A percentile compares a stretch with the other conserved stretches of the same genome.
These are phyloP conservation scores for Xylaria nigripes DNA, from an alignment of 495 filamentous ascomycete genomes.

Conservation along the genomic window DNA sequence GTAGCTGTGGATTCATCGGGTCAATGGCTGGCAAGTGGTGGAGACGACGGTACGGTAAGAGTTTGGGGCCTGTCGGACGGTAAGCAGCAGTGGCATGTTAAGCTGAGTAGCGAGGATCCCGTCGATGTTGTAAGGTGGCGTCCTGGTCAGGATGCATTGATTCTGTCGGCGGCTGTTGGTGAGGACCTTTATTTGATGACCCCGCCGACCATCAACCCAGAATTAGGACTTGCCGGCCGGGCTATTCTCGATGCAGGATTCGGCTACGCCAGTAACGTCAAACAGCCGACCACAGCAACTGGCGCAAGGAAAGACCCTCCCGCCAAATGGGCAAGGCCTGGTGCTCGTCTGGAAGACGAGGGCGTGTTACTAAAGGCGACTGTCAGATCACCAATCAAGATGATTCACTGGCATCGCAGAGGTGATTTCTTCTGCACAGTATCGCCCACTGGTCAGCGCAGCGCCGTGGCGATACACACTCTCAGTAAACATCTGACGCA, in stretches of 20 bases:
- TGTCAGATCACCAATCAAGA: slow-evolving; percentile 75
- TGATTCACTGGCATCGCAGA: slow-evolving; percentile 88
- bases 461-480: slow-evolving; percentile 92
- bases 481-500: slow-evolving; percentile 91
- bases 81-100: slow-evolving; percentile 77
- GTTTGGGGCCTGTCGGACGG: slow-evolving; percentile 87
- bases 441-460: slow-evolving; percentile 64
- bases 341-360: slow-evolving; percentile 59
- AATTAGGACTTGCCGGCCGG: slow-evolving; percentile 62
- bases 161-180: slow-evolving; percentile 74
- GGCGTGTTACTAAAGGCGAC: slow-evolving; percentile 71
- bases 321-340: slow-evolving; percentile 76
- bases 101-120: slow-evolving; percentile 69
- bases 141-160: slow-evolving; percentile 67
- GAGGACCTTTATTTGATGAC: slow-evolving; percentile 80
- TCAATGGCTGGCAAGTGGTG: slow-evolving; percentile 76
- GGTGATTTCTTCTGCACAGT: slow-evolving; percentile 94
- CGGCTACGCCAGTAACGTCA: slow-evolving; percentile 71
- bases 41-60: slow-evolving; percentile 86
- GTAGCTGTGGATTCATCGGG: slow-evolving; percentile 71
- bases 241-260: slow-evolving; percentile 79
- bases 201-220: slow-evolving; percentile 60
- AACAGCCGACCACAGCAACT: slow-evolving; percentile 43
- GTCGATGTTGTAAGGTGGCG: slow-evolving; percentile 88
- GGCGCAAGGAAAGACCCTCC: slow-evolving; percentile 64